Conservation (phyloP, 495 filamentous ascomycete genomes). For the Penicillium salamii region DNA sequence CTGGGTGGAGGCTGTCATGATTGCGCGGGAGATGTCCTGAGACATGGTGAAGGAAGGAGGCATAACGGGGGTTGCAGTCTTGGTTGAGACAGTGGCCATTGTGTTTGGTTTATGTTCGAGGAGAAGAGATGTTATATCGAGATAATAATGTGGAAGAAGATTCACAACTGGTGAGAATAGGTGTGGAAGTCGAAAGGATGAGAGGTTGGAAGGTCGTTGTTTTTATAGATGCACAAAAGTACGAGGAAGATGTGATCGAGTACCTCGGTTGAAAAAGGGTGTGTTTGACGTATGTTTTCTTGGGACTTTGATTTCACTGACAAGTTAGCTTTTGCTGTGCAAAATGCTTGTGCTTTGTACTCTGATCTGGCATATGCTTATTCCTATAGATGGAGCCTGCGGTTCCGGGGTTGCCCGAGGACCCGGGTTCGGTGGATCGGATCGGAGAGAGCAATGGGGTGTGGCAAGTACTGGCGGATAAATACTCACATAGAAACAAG, state of each 20-base stretch:
- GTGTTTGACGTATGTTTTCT: not conserved
- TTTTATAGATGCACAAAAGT: not conserved
- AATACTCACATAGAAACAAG: conserved; percentile 14
- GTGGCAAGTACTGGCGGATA: conserved; percentile 4
- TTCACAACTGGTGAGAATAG: no score
- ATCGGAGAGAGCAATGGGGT: conserved; percentile 10
- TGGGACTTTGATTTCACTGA: not conserved
- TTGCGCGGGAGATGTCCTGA: conserved; percentile 42
- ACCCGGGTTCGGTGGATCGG: conserved; percentile 13
- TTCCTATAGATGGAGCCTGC: conserved; percentile 5
- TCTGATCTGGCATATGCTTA: conserved; percentile 5
- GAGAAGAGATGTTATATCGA: not conserved
- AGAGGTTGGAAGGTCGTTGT: not conserved
- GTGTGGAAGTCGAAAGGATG: no score
- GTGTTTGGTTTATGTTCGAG: conserved; percentile 1
- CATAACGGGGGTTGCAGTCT: conserved; percentile 13
- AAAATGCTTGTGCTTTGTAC: conserved; percentile 1
- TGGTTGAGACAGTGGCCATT: conserved; percentile 25
- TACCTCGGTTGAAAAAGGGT: not conserved
- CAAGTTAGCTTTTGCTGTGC: conserved; percentile 4
- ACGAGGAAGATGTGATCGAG: not conserved
- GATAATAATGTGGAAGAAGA: no score
- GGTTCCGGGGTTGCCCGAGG: conserved; percentile 19
- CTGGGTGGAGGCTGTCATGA: conserved; percentile 32
- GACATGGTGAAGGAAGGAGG: conserved; percentile 31